Conservation (phyloP, 148 eudicot genomes). For the Vaccinium darrowii region DNA sequence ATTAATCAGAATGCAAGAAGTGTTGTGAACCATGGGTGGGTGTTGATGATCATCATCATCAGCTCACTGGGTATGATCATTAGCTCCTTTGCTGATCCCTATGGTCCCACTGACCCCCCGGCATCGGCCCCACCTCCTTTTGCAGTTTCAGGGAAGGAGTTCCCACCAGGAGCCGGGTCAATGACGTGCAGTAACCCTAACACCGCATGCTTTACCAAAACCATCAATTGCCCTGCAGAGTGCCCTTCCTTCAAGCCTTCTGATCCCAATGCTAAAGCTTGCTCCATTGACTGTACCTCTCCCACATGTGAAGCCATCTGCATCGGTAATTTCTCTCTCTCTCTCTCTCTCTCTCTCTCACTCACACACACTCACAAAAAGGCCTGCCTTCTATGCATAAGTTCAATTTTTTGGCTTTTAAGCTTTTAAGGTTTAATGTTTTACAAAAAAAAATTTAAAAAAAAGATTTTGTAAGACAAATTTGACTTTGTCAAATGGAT, state of each 20-base stretch:
- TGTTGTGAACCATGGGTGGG: not conserved
- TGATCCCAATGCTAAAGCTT: slow-evolving; percentile 17
- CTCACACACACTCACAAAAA: too few species aligned
- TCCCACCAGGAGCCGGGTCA: not conserved
- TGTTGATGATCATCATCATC: not conserved
- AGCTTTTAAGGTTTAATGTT: too few species aligned
- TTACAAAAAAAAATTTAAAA: too few species aligned
- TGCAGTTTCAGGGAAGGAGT: slow-evolving; percentile 8
- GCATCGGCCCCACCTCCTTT: slow-evolving; percentile 1
- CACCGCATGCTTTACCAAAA: not conserved
- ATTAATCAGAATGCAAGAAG: too few species aligned
- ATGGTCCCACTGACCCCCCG: not conserved
- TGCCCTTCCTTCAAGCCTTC: slow-evolving; percentile 19
- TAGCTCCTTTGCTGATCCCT: not conserved
- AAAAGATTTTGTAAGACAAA: too few species aligned
- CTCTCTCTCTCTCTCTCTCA: not conserved
- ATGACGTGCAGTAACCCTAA: slow-evolving; percentile 10
- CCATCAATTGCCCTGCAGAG: slow-evolving; percentile 14
- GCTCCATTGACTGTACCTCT: slow-evolving; percentile 24
- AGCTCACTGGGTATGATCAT: not conserved
- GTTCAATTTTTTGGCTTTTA: too few species aligned
- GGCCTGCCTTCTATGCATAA: too few species aligned
- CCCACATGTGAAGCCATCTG: slow-evolving; percentile 23
- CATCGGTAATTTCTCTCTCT: slow-evolving; percentile 12
- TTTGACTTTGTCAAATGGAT: too few species aligned